Evolutionary conservation across 306 rosid species (phyloP).

Genomic region (Argentina anserina): DNA sequence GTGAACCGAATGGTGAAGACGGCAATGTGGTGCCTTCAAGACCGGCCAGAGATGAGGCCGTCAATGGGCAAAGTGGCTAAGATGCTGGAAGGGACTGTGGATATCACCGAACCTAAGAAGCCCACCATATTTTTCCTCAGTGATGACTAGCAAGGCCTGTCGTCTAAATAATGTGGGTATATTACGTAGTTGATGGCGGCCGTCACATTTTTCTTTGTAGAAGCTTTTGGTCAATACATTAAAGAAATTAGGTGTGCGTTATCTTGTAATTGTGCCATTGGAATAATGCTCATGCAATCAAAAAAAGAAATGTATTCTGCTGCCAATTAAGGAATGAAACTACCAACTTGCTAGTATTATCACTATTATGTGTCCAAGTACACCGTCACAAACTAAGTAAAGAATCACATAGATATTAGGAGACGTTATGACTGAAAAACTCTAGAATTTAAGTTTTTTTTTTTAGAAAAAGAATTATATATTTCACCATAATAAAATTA

Average conservation of each 20-base stretch:
- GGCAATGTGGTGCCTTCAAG: constrained; percentile 94
- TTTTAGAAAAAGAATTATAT: no score
- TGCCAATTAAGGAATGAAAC: not conserved
- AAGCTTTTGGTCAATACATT: not conserved
- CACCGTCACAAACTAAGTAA: no score
- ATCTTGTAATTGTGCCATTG: not conserved
- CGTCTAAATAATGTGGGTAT: not conserved
- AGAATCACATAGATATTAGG: no score
- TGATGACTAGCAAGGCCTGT: constrained; percentile 48
- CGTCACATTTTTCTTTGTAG: not conserved
- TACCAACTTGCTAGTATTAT: no score
- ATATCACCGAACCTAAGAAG: constrained; percentile 63
- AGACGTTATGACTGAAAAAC: no score
- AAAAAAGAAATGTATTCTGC: not conserved
- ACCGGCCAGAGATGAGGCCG: constrained; percentile 75
- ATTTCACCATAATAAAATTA: no score
- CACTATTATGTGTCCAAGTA: no score
- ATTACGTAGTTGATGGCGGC: not conserved
- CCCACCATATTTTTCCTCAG: constrained; percentile 76
- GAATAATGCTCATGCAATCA: not conserved
- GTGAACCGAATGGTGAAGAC: constrained; percentile 85
- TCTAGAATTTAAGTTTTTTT: no score
- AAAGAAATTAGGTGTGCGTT: not conserved
- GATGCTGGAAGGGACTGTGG: constrained; percentile 92
- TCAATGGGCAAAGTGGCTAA: constrained; percentile 97